Percentiles rank a stretch among this genome's conserved stretches.
phyloP scores from a whole-genome alignment of 805 yeast species.

The Teunomyces barrocoloradensis region DNA sequence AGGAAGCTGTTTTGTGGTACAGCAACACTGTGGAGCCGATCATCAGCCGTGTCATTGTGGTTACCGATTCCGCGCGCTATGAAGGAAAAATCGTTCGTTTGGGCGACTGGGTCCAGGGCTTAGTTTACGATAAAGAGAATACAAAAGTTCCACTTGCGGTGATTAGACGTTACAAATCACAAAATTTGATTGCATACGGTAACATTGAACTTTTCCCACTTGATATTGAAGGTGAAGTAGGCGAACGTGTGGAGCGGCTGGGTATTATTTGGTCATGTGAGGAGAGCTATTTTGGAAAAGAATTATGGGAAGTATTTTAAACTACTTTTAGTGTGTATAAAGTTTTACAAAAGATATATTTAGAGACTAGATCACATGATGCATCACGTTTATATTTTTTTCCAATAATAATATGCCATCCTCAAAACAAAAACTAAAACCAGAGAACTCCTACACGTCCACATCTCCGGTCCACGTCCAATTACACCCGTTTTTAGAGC shows the following conservation, averaged over 20 bases:
- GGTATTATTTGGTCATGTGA: background rate
- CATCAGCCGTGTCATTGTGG: slow-evolving; percentile 25
- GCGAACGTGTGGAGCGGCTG: background rate
- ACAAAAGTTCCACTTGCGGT: slow-evolving; percentile 25
- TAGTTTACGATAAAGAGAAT: slow-evolving; percentile 29
- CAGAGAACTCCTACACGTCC: background rate
- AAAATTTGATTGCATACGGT: slow-evolving; percentile 26
- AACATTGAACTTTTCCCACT: slow-evolving; percentile 21
- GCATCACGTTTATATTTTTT: too few species aligned
- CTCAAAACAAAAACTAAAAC: background rate
- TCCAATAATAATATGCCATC: too few species aligned
- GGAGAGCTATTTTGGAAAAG: background rate
- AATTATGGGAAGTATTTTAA: background rate
- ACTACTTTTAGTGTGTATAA: too few species aligned
- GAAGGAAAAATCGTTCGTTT: slow-evolving; percentile 47
- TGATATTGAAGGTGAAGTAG: slow-evolving; percentile 13
- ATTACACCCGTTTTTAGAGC: background rate
- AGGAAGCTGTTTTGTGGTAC: slow-evolving; percentile 10
- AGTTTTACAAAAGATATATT: too few species aligned
- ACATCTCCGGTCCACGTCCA: background rate
- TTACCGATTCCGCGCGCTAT: slow-evolving; percentile 16
- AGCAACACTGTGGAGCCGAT: background rate
- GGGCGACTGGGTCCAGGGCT: slow-evolving; percentile 54
- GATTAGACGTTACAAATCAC: slow-evolving; percentile 24
- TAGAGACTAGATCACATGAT: too few species aligned